A percentile compares a stretch with the other conserved stretches of the same genome.
Conservation (phyloP, 129 eudicot genomes). For the Ambrosia trifida region DNA sequence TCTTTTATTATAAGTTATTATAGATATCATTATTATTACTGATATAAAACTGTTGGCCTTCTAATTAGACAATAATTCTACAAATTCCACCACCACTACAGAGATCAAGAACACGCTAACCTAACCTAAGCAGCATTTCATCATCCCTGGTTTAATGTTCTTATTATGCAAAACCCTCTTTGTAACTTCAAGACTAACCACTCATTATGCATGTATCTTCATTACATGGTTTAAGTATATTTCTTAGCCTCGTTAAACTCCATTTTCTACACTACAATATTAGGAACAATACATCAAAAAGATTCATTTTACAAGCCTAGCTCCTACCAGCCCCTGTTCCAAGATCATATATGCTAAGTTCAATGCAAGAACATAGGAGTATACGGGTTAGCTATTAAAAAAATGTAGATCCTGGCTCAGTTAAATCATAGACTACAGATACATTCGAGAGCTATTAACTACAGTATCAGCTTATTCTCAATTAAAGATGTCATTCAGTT, state of each 20-base stretch:
- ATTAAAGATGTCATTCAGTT: not conserved
- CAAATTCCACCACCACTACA: not conserved
- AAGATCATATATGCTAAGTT: not conserved
- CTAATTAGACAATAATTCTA: not conserved
- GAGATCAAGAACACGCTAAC: not conserved
- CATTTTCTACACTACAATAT: not conserved
- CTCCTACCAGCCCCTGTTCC: constrained; percentile 3
- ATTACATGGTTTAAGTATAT: not conserved
- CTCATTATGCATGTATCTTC: not conserved
- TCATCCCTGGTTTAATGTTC: not conserved
- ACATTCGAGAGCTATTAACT: not conserved
- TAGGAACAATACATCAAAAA: not conserved
- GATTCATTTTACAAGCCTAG: not conserved
- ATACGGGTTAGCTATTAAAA: not conserved
- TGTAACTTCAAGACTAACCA: not conserved
- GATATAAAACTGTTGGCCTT: not conserved
- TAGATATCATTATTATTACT: not conserved
- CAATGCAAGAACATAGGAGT: constrained; percentile 7
- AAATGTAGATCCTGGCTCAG: not conserved
- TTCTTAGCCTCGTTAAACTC: not conserved
- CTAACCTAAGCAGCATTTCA: not conserved
- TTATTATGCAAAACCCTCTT: not conserved
- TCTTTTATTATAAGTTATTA: no score
- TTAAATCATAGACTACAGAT: not conserved
- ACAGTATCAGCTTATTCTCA: not conserved